These are phyloP conservation scores for Lyophyllum semitale DNA, from an alignment of 768 basidiomycete genomes.

Conservation along the genomic window DNA sequence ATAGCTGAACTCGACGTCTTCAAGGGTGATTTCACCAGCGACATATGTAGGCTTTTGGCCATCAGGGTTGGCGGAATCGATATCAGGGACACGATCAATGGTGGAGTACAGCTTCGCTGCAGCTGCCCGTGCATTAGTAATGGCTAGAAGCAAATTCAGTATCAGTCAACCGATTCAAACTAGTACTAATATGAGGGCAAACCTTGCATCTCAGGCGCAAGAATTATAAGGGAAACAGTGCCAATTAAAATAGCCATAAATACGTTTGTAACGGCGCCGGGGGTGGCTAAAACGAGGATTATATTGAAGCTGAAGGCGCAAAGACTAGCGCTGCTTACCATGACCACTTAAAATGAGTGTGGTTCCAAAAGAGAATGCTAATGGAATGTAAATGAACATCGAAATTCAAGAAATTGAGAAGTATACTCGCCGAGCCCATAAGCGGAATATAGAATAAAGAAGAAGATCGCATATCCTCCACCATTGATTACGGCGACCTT, in stretches of 20 bases:
- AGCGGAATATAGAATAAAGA: conserved; percentile 79
- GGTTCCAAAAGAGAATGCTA: conserved; percentile 88
- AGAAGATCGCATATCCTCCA: conserved; percentile 67
- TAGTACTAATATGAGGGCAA: conserved; percentile 7
- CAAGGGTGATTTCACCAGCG: conserved; percentile 71
- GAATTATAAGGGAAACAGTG: conserved; percentile 81
- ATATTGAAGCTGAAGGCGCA: background rate
- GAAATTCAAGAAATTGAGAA: background rate
- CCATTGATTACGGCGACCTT: conserved; percentile 67
- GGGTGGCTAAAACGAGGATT: conserved; percentile 41
- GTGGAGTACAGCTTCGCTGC: conserved; percentile 89
- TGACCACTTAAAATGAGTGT: conserved; percentile 70
- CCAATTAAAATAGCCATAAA: conserved; percentile 85
- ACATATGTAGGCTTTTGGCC: conserved; percentile 73
- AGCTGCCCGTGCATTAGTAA: conserved; percentile 80
- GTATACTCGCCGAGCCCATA: conserved; percentile 62
- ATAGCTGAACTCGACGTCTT: conserved; percentile 80
- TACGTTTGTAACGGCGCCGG: conserved; percentile 82
- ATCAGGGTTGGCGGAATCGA: conserved; percentile 72
- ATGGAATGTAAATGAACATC: conserved; percentile 5
- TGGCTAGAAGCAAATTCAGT: conserved; percentile 41
- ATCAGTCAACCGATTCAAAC: background rate
- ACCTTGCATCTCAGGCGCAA: conserved; percentile 91
- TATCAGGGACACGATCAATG: conserved; percentile 84
- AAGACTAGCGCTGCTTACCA: conserved; percentile 38